Evolutionary conservation across 805 yeast species (phyloP).

Genomic region (Kodamaea neixiangensis): DNA sequence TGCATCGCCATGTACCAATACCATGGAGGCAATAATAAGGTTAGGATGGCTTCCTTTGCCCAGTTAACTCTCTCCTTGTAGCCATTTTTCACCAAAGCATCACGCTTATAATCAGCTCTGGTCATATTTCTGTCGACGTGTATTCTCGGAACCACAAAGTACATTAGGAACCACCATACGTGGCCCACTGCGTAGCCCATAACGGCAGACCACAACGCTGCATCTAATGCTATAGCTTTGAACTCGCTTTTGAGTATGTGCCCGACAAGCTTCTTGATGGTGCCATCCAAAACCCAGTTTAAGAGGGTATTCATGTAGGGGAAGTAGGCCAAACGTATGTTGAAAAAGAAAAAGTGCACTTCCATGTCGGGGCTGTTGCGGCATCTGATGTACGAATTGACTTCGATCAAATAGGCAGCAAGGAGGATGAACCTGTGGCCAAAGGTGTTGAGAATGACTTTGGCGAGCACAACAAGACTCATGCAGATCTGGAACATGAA

Average conservation of each 20-base stretch:
- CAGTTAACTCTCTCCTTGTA: slow-evolving; percentile 13
- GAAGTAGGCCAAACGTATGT: slow-evolving; percentile 41
- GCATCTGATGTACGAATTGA: slow-evolving; percentile 48
- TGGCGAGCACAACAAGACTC: slow-evolving; percentile 23
- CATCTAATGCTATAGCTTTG: slow-evolving; percentile 20
- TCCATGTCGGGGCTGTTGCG: slow-evolving; percentile 45
- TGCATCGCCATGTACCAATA: slow-evolving; percentile 23
- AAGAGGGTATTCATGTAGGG: background rate
- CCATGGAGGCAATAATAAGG: slow-evolving; percentile 35
- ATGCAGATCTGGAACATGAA: slow-evolving; percentile 26
- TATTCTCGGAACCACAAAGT: slow-evolving; percentile 17
- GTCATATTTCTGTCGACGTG: slow-evolving; percentile 16
- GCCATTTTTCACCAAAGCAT: slow-evolving; percentile 15
- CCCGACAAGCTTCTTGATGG: background rate
- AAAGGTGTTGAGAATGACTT: slow-evolving; percentile 19
- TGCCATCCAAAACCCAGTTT: background rate
- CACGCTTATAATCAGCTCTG: slow-evolving; percentile 15
- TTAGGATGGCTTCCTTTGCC: slow-evolving; percentile 13
- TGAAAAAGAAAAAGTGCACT: slow-evolving; percentile 41
- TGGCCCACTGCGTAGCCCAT: slow-evolving; percentile 25
- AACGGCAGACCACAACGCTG: slow-evolving; percentile 23
- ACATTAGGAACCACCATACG: slow-evolving; percentile 34
- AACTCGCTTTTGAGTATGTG: background rate
- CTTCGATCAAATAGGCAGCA: slow-evolving; percentile 40
- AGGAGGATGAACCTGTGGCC: slow-evolving; percentile 24